These are phyloP conservation scores for Euphorbia celastroides DNA, from an alignment of 441 rosid species.

Conservation along the genomic window DNA sequence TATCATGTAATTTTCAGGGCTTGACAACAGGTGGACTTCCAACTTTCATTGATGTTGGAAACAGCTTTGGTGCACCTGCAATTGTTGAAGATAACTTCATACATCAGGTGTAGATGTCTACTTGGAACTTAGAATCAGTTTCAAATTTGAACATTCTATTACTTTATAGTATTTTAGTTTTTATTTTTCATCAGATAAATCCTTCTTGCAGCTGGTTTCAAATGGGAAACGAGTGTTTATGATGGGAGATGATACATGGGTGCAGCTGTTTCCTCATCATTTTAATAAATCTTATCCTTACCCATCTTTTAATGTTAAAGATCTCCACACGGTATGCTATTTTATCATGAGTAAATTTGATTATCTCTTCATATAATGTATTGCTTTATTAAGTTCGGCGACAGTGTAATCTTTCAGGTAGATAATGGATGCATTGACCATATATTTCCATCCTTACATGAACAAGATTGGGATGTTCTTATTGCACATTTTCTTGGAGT, in stretches of 20 bases:
- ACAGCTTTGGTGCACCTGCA: constrained; percentile 96
- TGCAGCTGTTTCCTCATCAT: constrained; percentile 84
- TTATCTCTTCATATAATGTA: background rate
- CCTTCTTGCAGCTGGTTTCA: constrained; percentile 43
- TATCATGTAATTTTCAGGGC: constrained; percentile 41
- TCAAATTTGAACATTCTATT: background rate
- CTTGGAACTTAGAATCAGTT: no score
- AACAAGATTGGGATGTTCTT: constrained; percentile 95
- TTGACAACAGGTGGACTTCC: constrained; percentile 96
- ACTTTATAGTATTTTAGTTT: background rate
- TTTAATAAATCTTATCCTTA: constrained; percentile 78
- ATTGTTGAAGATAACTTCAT: constrained; percentile 87
- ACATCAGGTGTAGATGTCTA: no score
- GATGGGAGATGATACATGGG: constrained; percentile 99
- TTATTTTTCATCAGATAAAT: constrained; percentile 6
- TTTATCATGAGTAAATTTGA: background rate
- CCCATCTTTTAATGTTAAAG: constrained; percentile 95
- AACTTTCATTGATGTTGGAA: constrained; percentile 90
- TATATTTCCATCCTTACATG: constrained; percentile 65
- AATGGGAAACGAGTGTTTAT: constrained; percentile 85
- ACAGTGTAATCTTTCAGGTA: constrained; percentile 40
- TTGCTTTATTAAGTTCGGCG: background rate
- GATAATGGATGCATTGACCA: constrained; percentile 93
- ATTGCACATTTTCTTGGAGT: constrained; percentile 98
- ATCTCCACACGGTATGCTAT: constrained; percentile 71